A percentile compares a stretch with the other conserved stretches of the same genome.
phyloP scores from a whole-genome alignment of 2,329 filamentous ascomycete genomes.

The Aureobasidium sp. region DNA sequence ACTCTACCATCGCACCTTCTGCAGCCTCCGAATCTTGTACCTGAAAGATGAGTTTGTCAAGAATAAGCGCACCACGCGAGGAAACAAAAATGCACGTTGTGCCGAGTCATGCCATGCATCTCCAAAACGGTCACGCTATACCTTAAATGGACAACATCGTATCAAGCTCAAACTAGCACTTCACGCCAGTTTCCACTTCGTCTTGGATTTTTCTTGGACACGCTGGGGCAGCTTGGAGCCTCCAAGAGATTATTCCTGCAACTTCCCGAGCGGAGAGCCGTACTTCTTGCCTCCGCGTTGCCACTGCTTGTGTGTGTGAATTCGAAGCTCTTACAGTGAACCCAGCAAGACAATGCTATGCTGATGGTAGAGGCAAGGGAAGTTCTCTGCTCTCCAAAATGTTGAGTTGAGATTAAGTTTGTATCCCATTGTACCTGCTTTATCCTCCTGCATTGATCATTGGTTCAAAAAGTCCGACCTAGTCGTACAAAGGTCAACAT shows the following conservation, averaged over 20 bases:
- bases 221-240: neutral
- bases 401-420: neutral
- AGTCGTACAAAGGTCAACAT: conserved; percentile 1
- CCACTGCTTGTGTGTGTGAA: neutral
- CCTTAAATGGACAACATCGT: neutral
- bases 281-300: neutral
- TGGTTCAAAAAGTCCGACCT: conserved; percentile 7
- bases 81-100: neutral
- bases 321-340: neutral
- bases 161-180: neutral
- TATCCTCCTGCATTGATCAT: neutral
- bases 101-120: neutral
- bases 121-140: neutral
- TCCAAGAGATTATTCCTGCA: conserved; percentile 2
- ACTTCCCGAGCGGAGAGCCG: conserved; percentile 14
- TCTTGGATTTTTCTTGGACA: conserved; percentile 3
- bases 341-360: neutral
- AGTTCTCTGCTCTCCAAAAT: neutral
- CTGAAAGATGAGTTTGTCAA: neutral
- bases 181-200: conserved; percentile 1
- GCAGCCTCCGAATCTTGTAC: neutral
- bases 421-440: neutral
- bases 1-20: neutral
- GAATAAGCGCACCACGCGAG: neutral
- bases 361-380: neutral